Evolutionary conservation across 2,329 filamentous ascomycete genomes (phyloP).

Genomic region (Pseudogymnoascus pannorum): DNA sequence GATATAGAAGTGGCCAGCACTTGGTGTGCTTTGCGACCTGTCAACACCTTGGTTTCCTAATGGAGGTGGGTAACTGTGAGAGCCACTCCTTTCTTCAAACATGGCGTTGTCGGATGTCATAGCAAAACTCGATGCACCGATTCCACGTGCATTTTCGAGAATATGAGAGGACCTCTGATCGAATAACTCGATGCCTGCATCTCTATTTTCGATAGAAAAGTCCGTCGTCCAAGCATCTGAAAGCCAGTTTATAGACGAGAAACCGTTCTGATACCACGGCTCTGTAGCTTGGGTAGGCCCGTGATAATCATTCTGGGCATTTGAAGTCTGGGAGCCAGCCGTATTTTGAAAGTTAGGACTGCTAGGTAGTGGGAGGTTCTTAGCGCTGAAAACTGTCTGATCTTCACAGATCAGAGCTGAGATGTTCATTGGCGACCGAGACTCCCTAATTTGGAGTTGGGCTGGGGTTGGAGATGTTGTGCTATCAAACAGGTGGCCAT

Average conservation of each 20-base stretch:
- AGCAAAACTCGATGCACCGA: background rate
- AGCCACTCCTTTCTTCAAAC: background rate
- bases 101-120: background rate
- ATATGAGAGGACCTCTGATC: background rate
- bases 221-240: slow-evolving; percentile 22
- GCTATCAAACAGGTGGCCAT: background rate
- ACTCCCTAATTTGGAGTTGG: background rate
- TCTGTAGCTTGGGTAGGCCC: background rate
- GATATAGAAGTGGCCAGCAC: slow-evolving; percentile 22
- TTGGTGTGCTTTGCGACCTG: slow-evolving; percentile 15
- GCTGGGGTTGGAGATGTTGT: background rate
- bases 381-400: background rate
- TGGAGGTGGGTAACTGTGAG: background rate
- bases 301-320: background rate
- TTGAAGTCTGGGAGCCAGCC: background rate
- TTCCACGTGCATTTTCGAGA: background rate
- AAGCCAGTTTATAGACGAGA: slow-evolving; percentile 24
- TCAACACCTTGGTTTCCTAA: background rate
- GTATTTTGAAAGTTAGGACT: background rate
- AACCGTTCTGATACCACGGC: slow-evolving; percentile 18
- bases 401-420: background rate
- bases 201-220: slow-evolving; percentile 12
- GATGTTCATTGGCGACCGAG: slow-evolving; percentile 8
- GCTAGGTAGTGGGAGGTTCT: background rate
- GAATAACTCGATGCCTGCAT: background rate